Conservation (phyloP, 768 basidiomycete species). For the Kwoniella dejecticola region DNA sequence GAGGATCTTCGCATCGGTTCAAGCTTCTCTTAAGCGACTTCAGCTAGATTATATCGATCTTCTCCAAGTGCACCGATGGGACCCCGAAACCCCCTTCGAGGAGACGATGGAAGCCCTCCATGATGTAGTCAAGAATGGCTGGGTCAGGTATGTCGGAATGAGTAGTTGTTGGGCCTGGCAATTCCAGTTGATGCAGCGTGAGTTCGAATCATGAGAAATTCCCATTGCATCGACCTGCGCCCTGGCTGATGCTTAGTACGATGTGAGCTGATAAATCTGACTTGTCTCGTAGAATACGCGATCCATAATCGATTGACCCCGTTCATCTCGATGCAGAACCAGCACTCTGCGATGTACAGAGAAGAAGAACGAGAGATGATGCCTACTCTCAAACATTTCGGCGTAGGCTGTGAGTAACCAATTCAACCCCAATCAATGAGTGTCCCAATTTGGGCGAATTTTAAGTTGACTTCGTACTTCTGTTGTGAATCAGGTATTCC, state of each 20-base stretch:
- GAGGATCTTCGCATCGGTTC: slow-evolving; percentile 68
- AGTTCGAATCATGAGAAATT: too few relatives aligned
- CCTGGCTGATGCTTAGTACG: too few relatives aligned
- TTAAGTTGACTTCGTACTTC: too few relatives aligned
- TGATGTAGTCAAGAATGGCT: slow-evolving; percentile 57
- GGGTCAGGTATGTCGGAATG: slow-evolving; percentile 58
- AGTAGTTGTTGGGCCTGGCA: slow-evolving; percentile 57
- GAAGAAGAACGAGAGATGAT: slow-evolving; percentile 63
- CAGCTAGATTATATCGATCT: slow-evolving; percentile 78
- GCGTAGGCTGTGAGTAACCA: too few relatives aligned
- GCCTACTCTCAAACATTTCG: slow-evolving; percentile 55
- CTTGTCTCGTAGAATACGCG: slow-evolving; percentile 61
- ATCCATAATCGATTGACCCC: slow-evolving; percentile 64
- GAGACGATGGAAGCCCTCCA: slow-evolving; percentile 61
- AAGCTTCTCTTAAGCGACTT: slow-evolving; percentile 64
- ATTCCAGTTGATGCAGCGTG: slow-evolving; percentile 51
- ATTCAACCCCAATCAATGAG: too few relatives aligned
- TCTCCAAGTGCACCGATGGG: slow-evolving; percentile 67
- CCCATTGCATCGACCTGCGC: too few relatives aligned
- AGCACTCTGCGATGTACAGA: slow-evolving; percentile 65
- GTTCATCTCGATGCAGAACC: slow-evolving; percentile 73
- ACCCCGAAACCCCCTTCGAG: slow-evolving; percentile 64
- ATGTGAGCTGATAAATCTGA: slow-evolving; percentile 8
- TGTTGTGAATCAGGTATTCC: too few relatives aligned
- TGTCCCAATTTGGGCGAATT: too few relatives aligned